A percentile compares a stretch with the other conserved stretches of the same genome.
Evolutionary conservation across 73 alveolate genomes (phyloP).

Genomic region (Paramecium sexaurelia): DNA sequence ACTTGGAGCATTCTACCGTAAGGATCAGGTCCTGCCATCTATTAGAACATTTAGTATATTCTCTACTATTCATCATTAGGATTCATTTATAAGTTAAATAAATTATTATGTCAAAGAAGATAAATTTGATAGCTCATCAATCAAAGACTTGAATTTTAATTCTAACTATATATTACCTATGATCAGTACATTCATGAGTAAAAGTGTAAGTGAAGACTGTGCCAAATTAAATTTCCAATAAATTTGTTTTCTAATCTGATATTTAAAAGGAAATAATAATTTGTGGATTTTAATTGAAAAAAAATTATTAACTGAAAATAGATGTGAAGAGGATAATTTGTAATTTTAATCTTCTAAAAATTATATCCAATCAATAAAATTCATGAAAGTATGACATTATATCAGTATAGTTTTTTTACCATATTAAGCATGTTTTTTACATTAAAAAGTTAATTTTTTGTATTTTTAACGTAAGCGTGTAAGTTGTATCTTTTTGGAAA

Average conservation of each 20-base stretch:
- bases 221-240: not conserved
- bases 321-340: too few species aligned
- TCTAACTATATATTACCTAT: not conserved
- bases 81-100: constrained; percentile 14
- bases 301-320: too few species aligned
- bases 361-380: too few species aligned
- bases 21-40: constrained; percentile 43
- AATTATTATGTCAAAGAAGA: not conserved
- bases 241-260: not conserved
- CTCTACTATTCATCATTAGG: constrained; percentile 54
- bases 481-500: too few species aligned
- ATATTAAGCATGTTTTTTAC: too few species aligned
- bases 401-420: too few species aligned
- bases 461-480: too few species aligned
- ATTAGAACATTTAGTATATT: constrained; percentile 4
- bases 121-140: not conserved
- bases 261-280: too few species aligned
- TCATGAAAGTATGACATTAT: too few species aligned
- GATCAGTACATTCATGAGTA: not conserved
- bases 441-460: too few species aligned
- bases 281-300: too few species aligned
- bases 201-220: not conserved
- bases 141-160: not conserved
- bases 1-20: not conserved
- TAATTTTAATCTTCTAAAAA: too few species aligned